phyloP scores from a whole-genome alignment of 805 yeast species.

The Candida corydali region DNA sequence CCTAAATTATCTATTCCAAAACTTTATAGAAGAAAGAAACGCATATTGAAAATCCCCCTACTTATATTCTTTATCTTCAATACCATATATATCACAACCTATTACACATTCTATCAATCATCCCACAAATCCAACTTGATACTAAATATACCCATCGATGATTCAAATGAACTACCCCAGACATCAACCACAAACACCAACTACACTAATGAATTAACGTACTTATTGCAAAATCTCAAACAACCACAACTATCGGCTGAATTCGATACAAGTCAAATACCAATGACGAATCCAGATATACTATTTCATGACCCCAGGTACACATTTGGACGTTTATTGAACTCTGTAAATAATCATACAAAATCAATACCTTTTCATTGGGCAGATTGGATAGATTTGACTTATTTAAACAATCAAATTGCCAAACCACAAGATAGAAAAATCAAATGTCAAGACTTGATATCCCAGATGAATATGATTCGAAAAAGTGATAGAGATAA shows the following conservation, averaged over 20 bases:
- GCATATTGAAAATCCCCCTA: conserved; percentile 3
- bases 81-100: conserved; percentile 3
- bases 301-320: conserved; percentile 4
- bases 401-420: conserved; percentile 28
- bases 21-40: conserved; percentile 3
- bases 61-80: conserved; percentile 2
- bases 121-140: neutral
- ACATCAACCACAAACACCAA: conserved; percentile 5
- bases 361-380: conserved; percentile 43
- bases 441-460: conserved; percentile 17
- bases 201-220: conserved; percentile 2
- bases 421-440: conserved; percentile 13
- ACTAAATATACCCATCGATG: conserved; percentile 1
- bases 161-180: conserved; percentile 1
- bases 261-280: neutral
- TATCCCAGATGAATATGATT: neutral
- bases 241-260: neutral
- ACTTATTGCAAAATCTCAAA: conserved; percentile 1
- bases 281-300: neutral
- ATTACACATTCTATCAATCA: conserved; percentile 1
- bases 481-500: conserved; percentile 5
- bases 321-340: conserved; percentile 3
- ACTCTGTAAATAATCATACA: neutral
- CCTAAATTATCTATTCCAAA: neutral
- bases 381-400: conserved; percentile 54